phyloP scores from a whole-genome alignment of 75 land plant genomes.

The Pinus albicaulis region DNA sequence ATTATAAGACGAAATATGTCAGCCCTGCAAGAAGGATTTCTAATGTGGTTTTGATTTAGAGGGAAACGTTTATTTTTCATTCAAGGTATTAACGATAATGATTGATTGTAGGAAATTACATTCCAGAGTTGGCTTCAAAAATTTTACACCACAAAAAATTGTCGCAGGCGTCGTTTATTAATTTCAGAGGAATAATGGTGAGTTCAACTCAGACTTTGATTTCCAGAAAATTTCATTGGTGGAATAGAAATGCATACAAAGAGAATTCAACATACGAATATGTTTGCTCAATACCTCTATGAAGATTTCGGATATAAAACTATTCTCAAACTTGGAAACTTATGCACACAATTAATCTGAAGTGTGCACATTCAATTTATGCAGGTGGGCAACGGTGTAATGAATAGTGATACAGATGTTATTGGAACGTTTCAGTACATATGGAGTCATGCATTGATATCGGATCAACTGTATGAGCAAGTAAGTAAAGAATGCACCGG shows the following conservation, averaged over 20 bases:
- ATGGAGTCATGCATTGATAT: slow-evolving; percentile 60
- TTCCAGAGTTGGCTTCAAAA: slow-evolving; percentile 71
- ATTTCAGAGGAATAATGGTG: slow-evolving; percentile 91
- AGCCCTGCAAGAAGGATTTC: too few relatives aligned
- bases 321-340: too few relatives aligned
- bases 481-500: slow-evolving; percentile 22
- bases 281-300: too few relatives aligned
- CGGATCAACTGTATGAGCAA: slow-evolving; percentile 28
- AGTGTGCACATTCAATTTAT: neutral
- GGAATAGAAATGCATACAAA: too few relatives aligned
- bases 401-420: slow-evolving; percentile 46
- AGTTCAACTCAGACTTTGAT: too few relatives aligned
- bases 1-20: too few relatives aligned
- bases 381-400: slow-evolving; percentile 59
- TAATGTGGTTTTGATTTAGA: too few relatives aligned
- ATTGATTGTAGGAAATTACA: slow-evolving; percentile 58
- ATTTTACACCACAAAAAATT: slow-evolving; percentile 43
- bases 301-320: too few relatives aligned
- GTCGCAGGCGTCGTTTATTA: slow-evolving; percentile 42
- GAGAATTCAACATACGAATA: too few relatives aligned
- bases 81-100: too few relatives aligned
- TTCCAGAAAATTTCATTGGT: too few relatives aligned
- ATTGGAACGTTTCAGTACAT: slow-evolving; percentile 55
- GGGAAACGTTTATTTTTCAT: too few relatives aligned
- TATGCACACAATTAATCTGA: neutral